phyloP scores from a whole-genome alignment of 176 grass and related monocot species.

The Chrysopogon serrulatus region DNA sequence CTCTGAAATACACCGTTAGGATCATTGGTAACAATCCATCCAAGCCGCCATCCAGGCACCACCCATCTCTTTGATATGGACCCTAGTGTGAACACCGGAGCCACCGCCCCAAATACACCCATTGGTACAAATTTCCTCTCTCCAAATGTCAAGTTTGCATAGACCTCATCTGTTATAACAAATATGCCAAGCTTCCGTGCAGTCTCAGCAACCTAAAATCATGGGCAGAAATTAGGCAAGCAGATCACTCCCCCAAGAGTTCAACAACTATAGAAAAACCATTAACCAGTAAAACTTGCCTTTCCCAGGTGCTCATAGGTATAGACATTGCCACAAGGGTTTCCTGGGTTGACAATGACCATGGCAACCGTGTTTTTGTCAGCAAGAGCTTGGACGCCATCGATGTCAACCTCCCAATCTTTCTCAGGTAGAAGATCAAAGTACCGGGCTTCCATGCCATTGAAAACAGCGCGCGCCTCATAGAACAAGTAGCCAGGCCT shows the following conservation, averaged over 20 bases:
- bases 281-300: slow-evolving; percentile 14
- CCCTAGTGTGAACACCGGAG: slow-evolving; percentile 61
- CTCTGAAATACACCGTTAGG: slow-evolving; percentile 44
- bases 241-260: too few species aligned
- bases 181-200: slow-evolving; percentile 66
- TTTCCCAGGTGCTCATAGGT: slow-evolving; percentile 53
- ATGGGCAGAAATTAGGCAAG: not conserved
- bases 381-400: slow-evolving; percentile 38
- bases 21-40: slow-evolving; percentile 63
- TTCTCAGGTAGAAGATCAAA: slow-evolving; percentile 53
- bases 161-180: slow-evolving; percentile 72
- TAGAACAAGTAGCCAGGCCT: slow-evolving; percentile 62
- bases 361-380: slow-evolving; percentile 61
- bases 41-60: slow-evolving; percentile 83
- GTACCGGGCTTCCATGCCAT: slow-evolving; percentile 52
- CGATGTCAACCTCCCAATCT: slow-evolving; percentile 67
- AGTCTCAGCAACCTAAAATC: slow-evolving; percentile 45
- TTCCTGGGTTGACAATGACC: slow-evolving; percentile 70
- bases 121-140: slow-evolving; percentile 48
- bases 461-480: slow-evolving; percentile 42
- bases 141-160: slow-evolving; percentile 58
- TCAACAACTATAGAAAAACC: too few species aligned
- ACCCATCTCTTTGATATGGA: slow-evolving; percentile 87
- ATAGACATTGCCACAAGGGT: slow-evolving; percentile 76
- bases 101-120: slow-evolving; percentile 44